Base-by-base conservation (phyloP, 2,329 filamentous ascomycete genomes). In the Ilyonectria robusta region DNA sequence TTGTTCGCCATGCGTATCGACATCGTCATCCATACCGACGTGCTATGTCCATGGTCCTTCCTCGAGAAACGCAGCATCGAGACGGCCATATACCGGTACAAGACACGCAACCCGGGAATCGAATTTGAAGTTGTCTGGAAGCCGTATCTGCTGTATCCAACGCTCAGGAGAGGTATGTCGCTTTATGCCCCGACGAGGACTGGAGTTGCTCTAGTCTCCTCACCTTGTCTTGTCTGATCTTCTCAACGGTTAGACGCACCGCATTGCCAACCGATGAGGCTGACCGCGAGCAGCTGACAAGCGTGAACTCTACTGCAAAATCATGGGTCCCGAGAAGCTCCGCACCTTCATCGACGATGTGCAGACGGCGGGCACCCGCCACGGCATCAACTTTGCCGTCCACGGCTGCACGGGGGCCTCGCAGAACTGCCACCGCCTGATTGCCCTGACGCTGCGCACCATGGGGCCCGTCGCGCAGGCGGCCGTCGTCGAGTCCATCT, bases 31-130 rank as follows among this genome's bases (percentile, higher is more conserved):
- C 84, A 86, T 70, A 78, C 83, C 42, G 86, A 88, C 73, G 80
- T 84, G 7, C 78, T 86, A 42, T 88, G 86, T 65, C 84, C 86
- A 4, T 87, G 84, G 79, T 87, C 84, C 70, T 88, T 85, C 70
- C 79, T 88, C 65, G 82, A 83, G 64, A 82, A 85, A 68, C 82
- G 79, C 62, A 83, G 81, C 60, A 79, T 88, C 58, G 81, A 86
- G 65, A 70, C 66, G 13, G 85, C 86, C 61, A 85, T 87, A 67
- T 74, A 78, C 23, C 70, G 74, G 6, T 86, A 84, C 73, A 77
- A 77, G 60, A 69, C 75, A 4, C 70, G 70, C 15, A 79, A 86
- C 65, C 84, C 84, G 0, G 79, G 82, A 17, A 79, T 82, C 26
- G 78, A 81, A 6, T 87, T 88, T 63, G 81, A 85, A 47, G 75